Percentiles rank a stretch among this genome's conserved stretches.
phyloP scores from a whole-genome alignment of 305 asterid species.

The Stenogyne calaminthoides region DNA sequence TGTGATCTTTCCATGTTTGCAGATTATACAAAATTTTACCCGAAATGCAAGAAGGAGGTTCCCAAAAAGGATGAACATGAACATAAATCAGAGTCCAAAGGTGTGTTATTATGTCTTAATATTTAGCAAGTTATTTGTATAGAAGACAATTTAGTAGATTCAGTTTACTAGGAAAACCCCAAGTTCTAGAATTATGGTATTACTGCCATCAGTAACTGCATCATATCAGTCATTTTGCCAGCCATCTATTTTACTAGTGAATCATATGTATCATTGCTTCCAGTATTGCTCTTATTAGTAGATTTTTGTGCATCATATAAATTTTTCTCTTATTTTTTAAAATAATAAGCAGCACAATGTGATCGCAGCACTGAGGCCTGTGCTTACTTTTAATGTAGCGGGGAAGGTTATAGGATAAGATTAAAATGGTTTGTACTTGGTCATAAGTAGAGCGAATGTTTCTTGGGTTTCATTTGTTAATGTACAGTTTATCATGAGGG shows the following conservation, averaged over 20 bases:
- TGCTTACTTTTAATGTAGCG: background rate
- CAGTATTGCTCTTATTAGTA: background rate
- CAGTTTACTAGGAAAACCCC: background rate
- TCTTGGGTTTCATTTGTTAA: constrained; percentile 3
- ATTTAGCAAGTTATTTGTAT: constrained; percentile 18
- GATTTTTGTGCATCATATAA: background rate
- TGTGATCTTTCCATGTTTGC: constrained; percentile 28
- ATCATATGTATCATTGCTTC: constrained; percentile 2
- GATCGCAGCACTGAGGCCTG: background rate
- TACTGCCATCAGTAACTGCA: background rate
- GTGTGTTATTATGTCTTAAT: constrained; percentile 16
- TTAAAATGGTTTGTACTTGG: background rate
- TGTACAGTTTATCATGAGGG: background rate
- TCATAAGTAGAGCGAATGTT: background rate
- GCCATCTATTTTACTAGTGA: background rate
- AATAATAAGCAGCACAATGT: background rate
- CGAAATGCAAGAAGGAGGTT: constrained; percentile 64
- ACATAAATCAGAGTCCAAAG: constrained; percentile 74
- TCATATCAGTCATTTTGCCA: background rate
- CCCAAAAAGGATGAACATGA: constrained; percentile 64
- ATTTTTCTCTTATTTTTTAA: background rate
- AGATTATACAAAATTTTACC: constrained; percentile 74
- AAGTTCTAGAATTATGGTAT: background rate
- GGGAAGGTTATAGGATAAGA: constrained; percentile 11
- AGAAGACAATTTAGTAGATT: background rate